Conservation (phyloP, 208 protist species). For the Kentomonas sorsogonicus region DNA sequence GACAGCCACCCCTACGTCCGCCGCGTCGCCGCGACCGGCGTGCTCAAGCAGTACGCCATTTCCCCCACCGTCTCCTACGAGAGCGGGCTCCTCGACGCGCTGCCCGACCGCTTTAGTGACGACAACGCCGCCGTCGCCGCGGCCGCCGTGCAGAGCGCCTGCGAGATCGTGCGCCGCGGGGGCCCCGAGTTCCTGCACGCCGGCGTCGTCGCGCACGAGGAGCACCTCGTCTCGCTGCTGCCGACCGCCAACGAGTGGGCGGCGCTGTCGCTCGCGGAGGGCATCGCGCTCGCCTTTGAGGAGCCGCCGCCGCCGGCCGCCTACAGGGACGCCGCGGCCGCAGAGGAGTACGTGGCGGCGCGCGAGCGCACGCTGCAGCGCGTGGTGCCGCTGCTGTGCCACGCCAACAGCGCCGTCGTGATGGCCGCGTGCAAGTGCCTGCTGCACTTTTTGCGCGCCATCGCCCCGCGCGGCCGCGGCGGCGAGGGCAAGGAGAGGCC, state of each 20-base stretch:
- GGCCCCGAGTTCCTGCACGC: slow-evolving; percentile 22
- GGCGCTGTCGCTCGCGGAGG: slow-evolving; percentile 96
- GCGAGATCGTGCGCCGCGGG: slow-evolving; percentile 43
- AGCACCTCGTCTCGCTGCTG: slow-evolving; percentile 88
- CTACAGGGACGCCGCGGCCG: not conserved
- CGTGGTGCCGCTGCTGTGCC: slow-evolving; percentile 92
- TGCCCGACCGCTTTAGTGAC: slow-evolving; percentile 93
- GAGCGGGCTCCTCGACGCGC: slow-evolving; percentile 78
- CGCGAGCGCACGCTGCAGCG: slow-evolving; percentile 85
- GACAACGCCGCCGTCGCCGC: slow-evolving; percentile 96
- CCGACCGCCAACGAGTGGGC: slow-evolving; percentile 96
- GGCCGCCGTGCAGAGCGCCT: slow-evolving; percentile 93
- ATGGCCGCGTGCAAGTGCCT: slow-evolving; percentile 91
- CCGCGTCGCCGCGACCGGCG: slow-evolving; percentile 96
- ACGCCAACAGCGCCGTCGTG: slow-evolving; percentile 95
- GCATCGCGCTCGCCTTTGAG: slow-evolving; percentile 59
- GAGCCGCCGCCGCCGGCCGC: not conserved
- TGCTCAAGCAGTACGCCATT: slow-evolving; percentile 97
- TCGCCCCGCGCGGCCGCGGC: slow-evolving; percentile 18
- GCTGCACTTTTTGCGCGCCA: slow-evolving; percentile 45
- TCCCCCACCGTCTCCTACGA: slow-evolving; percentile 85
- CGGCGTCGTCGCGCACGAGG: slow-evolving; percentile 55
- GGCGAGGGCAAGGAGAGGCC: no score
- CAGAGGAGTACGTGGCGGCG: slow-evolving; percentile 7
- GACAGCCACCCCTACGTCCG: slow-evolving; percentile 98